phyloP scores from a whole-genome alignment of 2,329 filamentous ascomycete species.

The Sporothrix schenckii region DNA sequence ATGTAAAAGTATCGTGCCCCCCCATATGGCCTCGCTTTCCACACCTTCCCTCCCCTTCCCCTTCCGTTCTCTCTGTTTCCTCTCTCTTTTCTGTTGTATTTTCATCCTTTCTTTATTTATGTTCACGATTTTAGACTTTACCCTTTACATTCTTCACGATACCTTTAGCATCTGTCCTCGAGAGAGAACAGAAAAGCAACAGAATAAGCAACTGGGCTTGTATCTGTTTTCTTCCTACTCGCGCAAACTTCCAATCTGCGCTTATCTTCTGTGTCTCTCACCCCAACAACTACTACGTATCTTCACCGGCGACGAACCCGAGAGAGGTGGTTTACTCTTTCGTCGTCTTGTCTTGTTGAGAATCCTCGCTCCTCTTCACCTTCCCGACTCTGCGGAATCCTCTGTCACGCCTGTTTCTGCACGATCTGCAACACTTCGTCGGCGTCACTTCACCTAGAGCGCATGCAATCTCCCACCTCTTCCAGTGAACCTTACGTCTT shows the following conservation, averaged over 20 bases:
- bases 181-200: conserved; percentile 27
- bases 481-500: background rate
- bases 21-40: conserved; percentile 15
- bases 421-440: background rate
- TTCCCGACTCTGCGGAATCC: background rate
- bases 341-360: background rate
- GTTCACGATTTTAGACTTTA: background rate
- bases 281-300: conserved; percentile 8
- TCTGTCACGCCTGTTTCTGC: background rate
- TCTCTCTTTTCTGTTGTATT: background rate
- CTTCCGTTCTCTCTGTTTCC: background rate
- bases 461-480: conserved; percentile 25
- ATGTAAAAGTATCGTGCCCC: conserved; percentile 24
- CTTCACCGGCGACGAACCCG: conserved; percentile 11
- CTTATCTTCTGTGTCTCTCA: conserved; percentile 22
- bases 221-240: conserved; percentile 24
- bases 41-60: background rate
- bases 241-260: background rate
- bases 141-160: background rate
- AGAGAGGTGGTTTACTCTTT: background rate
- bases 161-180: conserved; percentile 23
- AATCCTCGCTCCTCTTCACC: background rate
- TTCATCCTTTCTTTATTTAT: background rate
- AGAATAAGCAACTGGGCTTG: conserved; percentile 25
- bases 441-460: background rate